Evolutionary conservation across 352 stramenopile genomes (phyloP), one percentile per base, ranked within the genome.

Genomic region (Pilasporangium apinafurcum): DNA sequence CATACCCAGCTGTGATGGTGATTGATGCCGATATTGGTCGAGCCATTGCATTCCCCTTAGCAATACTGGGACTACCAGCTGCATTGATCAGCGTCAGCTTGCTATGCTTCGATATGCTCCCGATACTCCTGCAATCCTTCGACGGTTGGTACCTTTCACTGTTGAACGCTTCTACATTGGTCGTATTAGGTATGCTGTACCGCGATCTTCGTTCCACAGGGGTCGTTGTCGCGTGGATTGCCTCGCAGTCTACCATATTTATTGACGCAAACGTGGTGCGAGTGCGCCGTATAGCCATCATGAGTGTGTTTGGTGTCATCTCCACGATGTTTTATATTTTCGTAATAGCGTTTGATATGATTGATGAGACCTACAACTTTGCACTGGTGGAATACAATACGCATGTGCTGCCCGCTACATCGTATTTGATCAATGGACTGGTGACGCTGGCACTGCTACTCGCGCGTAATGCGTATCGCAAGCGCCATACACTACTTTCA

Each of bases 111-210:
- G 44, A 62, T 10, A 28, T 58, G n/a, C 37, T 57, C 7, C 18
- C 12, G 2, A 35, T 62, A 6, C 22, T 57, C 27, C 22, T 53
- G 6, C 12, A 47, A 10, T 51, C 53, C 8, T 58, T 51, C 43
- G 48, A 57, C 24, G 21, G 53, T 20, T 59, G 53, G 48, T 57
- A 53, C 33, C 47, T 39, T 12, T 49, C 44, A 4, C 21, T 50
- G 21, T 46, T 45, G 37, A 49, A 43, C 37, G 53, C 42, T 0
- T 5, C 42, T 2, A 41, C 41, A 5, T 24, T 42, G 8, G 14
- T 41, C 5, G 34, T 55, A 5, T 36, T 60, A 0, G 51, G 16
- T 0, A 30, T 41, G 12, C 30, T 46, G 44, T 33, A 55, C 4
- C 4, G 45, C 13, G 51, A 60, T 20, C 16, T 55, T 18, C 47